Percentiles rank a stretch among this genome's conserved stretches.
These are phyloP conservation scores for Populus hybrid DNA, from an alignment of 441 rosid species.

Conservation along the genomic window DNA sequence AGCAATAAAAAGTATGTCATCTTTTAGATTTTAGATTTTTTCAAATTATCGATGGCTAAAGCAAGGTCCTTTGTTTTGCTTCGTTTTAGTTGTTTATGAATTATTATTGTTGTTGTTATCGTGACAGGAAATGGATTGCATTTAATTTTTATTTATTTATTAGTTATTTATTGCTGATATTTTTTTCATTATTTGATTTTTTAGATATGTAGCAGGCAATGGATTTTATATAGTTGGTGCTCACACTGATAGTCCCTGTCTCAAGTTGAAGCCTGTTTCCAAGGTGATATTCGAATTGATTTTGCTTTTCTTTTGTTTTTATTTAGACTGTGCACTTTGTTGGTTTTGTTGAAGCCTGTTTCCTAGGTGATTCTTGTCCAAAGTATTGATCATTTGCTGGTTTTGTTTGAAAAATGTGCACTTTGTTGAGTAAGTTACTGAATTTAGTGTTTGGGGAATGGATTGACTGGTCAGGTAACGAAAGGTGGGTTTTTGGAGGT, in stretches of 20 bases:
- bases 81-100: background rate
- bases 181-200: background rate
- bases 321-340: background rate
- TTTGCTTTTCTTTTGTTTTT: background rate
- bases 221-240: conserved; percentile 91
- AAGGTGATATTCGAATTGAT: conserved; percentile 43
- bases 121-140: too few relatives aligned
- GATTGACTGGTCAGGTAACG: conserved; percentile 46
- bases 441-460: conserved; percentile 4
- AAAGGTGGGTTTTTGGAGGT: conserved; percentile 84
- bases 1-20: background rate
- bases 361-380: too few relatives aligned
- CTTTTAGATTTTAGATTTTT: too few relatives aligned
- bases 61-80: background rate
- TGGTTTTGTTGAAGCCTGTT: too few relatives aligned
- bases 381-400: background rate
- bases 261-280: conserved; percentile 87
- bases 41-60: background rate
- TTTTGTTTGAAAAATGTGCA: background rate
- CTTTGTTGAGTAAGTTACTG: background rate
- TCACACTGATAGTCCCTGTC: conserved; percentile 96
- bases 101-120: background rate
- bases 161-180: conserved; percentile 10
- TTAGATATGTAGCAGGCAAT: conserved; percentile 85
- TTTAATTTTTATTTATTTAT: background rate